Percentiles rank a stretch among this genome's conserved stretches.
phyloP scores from a whole-genome alignment of 1,284 basidiomycete species.

The Leccinum fallax region DNA sequence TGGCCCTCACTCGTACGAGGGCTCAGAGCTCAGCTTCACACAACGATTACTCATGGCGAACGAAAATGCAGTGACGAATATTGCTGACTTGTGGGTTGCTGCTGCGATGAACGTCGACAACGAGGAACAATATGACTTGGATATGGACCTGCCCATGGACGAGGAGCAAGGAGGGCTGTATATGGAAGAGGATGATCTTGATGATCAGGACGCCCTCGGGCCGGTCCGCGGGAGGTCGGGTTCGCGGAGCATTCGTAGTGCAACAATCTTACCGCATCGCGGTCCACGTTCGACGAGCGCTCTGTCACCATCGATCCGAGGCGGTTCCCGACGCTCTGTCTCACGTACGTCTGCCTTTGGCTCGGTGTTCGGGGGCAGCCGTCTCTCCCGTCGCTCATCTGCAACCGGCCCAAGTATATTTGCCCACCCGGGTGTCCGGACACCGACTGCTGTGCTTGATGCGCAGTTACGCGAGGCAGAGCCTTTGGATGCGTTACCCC shows the following conservation, averaged over 20 bases:
- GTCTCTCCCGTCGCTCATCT: conserved; percentile 54
- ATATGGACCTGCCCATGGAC: conserved; percentile 17
- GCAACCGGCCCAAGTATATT: conserved; percentile 72
- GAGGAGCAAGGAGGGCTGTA: conserved; percentile 23
- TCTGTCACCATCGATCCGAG: conserved; percentile 12
- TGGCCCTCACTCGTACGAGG: conserved; percentile 40
- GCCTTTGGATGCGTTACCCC: conserved; percentile 45
- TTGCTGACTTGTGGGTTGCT: conserved; percentile 92
- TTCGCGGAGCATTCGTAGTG: conserved; percentile 11
- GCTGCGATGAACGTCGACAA: conserved; percentile 86
- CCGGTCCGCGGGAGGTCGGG: conserved; percentile 24
- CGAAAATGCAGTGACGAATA: conserved; percentile 86
- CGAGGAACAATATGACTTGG: conserved; percentile 39
- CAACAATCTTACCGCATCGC: conserved; percentile 16
- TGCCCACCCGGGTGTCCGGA: conserved; percentile 74
- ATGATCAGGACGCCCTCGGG: conserved; percentile 33
- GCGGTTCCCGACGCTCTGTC: conserved; percentile 23
- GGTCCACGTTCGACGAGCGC: conserved; percentile 19
- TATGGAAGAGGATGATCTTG: conserved; percentile 36
- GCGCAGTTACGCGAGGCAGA: conserved; percentile 53
- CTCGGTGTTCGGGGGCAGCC: conserved; percentile 30
- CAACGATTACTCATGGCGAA: conserved; percentile 91
- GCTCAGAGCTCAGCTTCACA: conserved; percentile 76
- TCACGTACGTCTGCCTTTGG: conserved; percentile 36
- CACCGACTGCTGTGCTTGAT: conserved; percentile 70